Conservation (phyloP, 2,329 filamentous ascomycete genomes). For the Tothia fuscella region DNA sequence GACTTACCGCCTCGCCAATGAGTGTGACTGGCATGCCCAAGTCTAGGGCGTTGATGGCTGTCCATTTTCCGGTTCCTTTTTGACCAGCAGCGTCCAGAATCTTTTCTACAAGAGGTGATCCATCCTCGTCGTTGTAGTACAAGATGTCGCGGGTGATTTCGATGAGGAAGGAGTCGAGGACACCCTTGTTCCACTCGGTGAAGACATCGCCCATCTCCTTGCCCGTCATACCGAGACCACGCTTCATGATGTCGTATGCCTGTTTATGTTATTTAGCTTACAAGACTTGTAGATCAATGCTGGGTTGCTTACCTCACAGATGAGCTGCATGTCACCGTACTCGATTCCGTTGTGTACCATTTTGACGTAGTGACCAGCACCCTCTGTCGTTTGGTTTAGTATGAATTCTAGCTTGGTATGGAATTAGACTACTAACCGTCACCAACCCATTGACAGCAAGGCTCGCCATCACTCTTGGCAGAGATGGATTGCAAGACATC, state of each 20-base stretch:
- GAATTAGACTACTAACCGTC: constrained; percentile 41
- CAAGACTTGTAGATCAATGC: not conserved
- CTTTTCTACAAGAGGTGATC: constrained; percentile 87
- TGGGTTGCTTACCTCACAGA: constrained; percentile 93
- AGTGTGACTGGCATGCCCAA: constrained; percentile 97
- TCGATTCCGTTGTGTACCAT: constrained; percentile 99
- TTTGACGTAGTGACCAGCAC: constrained; percentile 99
- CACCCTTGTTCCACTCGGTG: constrained; percentile 95
- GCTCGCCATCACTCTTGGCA: constrained; percentile 92
- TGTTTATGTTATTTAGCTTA: constrained; percentile 26
- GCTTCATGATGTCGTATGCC: constrained; percentile 99
- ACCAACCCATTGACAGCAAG: constrained; percentile 99
- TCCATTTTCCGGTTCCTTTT: constrained; percentile 89
- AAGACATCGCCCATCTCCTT: constrained; percentile 97
- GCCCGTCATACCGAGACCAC: constrained; percentile 73
- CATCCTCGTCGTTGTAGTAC: constrained; percentile 95
- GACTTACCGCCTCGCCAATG: constrained; percentile 66
- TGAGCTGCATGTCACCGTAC: constrained; percentile 99
- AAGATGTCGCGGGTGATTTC: constrained; percentile 98
- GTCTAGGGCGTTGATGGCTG: constrained; percentile 96
- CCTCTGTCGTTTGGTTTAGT: constrained; percentile 36
- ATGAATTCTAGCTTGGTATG: not conserved
- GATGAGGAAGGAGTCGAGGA: constrained; percentile 97
- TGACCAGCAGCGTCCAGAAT: constrained; percentile 97
- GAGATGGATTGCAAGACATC: constrained; percentile 97